Evolutionary conservation across 169 alveolate genomes (phyloP).

Genomic region (Cryptosporidium ryanae): DNA sequence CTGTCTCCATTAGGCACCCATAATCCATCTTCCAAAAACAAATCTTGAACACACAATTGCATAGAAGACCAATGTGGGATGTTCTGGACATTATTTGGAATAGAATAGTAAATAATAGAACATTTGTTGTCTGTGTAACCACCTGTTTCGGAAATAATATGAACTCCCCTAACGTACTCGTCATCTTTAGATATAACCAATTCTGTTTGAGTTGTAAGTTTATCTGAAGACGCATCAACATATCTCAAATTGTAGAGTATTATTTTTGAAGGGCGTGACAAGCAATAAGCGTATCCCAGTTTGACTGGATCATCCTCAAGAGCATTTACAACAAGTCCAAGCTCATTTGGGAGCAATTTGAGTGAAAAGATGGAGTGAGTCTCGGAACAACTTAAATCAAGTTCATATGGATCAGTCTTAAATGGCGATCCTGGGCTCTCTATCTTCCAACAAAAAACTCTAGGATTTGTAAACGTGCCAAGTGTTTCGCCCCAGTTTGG

Average conservation of each 20-base stretch:
- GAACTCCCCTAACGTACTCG: constrained; percentile 51
- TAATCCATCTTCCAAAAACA: background rate
- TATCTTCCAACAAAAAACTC: constrained; percentile 57
- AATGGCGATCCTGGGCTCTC: background rate
- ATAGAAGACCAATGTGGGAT: constrained; percentile 60
- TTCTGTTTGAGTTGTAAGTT: background rate
- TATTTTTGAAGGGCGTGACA: constrained; percentile 50
- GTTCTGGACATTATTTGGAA: background rate
- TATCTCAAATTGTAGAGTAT: constrained; percentile 21
- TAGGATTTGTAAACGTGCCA: constrained; percentile 12
- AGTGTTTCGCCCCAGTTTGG: constrained; percentile 53
- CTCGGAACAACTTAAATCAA: constrained; percentile 26
- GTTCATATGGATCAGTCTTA: constrained; percentile 45
- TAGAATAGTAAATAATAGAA: constrained; percentile 37
- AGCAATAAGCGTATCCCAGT: constrained; percentile 36
- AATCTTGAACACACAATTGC: constrained; percentile 64
- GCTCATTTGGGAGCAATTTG: constrained; percentile 47
- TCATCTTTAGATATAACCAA: constrained; percentile 27
- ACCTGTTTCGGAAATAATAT: background rate
- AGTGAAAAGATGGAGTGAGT: constrained; percentile 56
- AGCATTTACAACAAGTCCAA: constrained; percentile 46
- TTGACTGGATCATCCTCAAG: constrained; percentile 65
- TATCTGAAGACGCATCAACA: background rate
- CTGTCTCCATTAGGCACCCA: constrained; percentile 35
- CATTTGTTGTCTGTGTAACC: background rate